phyloP scores from a whole-genome alignment of 108 stramenopile species.

The Heterococcus sp. region DNA sequence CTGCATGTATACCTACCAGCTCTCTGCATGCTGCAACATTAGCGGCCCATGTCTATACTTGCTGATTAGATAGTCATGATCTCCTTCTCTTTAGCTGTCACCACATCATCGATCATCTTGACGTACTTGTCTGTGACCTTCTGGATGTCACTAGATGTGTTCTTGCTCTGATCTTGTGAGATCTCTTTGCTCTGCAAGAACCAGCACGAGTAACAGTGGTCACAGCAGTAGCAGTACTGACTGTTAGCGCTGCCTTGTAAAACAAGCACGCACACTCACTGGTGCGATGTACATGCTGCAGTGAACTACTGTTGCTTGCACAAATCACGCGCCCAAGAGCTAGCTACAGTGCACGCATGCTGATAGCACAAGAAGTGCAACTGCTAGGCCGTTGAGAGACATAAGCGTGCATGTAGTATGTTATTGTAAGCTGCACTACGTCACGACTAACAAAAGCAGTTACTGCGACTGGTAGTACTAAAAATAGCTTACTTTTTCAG shows the following conservation, averaged over 20 bases:
- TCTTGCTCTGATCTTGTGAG: slow-evolving; percentile 62
- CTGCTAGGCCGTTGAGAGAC: too few species aligned
- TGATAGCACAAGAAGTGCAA: too few species aligned
- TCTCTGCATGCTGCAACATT: too few species aligned
- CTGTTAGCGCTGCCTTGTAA: background rate
- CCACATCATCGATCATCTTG: slow-evolving; percentile 81
- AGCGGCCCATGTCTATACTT: too few species aligned
- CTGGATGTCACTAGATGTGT: slow-evolving; percentile 75
- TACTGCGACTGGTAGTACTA: too few species aligned
- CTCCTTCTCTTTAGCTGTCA: slow-evolving; percentile 85
- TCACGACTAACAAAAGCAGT: too few species aligned
- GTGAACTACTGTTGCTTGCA: background rate
- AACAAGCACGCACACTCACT: background rate
- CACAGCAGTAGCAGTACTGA: background rate
- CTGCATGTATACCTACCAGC: too few species aligned
- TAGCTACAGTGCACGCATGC: background rate
- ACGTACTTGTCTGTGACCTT: slow-evolving; percentile 79
- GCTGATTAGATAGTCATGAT: slow-evolving; percentile 84
- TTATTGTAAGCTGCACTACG: too few species aligned
- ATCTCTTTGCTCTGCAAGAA: background rate
- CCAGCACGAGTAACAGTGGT: too few species aligned
- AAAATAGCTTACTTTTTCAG: slow-evolving; percentile 83
- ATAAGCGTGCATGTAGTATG: too few species aligned
- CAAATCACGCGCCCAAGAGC: background rate
- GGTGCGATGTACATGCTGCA: background rate